Conservation (phyloP, 257 asterid genomes). For the Fraxinus cuspidata region DNA sequence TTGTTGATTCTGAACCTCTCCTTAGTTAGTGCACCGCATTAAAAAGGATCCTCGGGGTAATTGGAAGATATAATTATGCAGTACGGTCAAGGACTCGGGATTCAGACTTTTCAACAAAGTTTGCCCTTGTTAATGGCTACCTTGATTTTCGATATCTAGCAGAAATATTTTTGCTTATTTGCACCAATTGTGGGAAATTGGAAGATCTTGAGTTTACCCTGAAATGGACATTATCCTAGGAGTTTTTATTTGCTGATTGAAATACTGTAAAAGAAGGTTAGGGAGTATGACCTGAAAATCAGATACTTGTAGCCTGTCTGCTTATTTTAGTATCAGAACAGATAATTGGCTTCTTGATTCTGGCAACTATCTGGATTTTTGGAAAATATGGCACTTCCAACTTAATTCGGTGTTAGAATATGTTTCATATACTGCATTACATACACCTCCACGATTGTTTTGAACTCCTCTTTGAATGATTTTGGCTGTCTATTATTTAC, state of each 20-base stretch:
- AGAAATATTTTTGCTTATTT: not conserved
- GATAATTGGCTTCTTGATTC: slow-evolving; percentile 7
- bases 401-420: not conserved
- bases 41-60: not conserved
- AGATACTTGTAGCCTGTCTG: not conserved
- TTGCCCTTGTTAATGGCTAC: not conserved
- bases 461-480: not conserved
- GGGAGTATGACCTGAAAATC: not conserved
- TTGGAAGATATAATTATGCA: not conserved
- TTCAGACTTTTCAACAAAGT: not conserved
- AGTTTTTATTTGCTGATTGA: slow-evolving; percentile 4
- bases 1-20: slow-evolving; percentile 3
- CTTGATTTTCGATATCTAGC: not conserved
- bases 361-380: slow-evolving; percentile 1
- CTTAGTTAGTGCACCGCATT: slow-evolving; percentile 20
- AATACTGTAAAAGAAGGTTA: slow-evolving; percentile 7
- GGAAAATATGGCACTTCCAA: slow-evolving; percentile 4
- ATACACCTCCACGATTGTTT: not conserved
- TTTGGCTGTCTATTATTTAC: not conserved
- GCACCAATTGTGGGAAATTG: not conserved
- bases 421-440: not conserved
- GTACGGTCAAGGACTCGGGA: not conserved
- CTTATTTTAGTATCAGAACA: slow-evolving; percentile 11
- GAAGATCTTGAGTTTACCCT: slow-evolving; percentile 13
- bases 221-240: slow-evolving; percentile 10